These are phyloP conservation scores for Pluteus cervinus DNA, from an alignment of 768 basidiomycete species.

Conservation along the genomic window DNA sequence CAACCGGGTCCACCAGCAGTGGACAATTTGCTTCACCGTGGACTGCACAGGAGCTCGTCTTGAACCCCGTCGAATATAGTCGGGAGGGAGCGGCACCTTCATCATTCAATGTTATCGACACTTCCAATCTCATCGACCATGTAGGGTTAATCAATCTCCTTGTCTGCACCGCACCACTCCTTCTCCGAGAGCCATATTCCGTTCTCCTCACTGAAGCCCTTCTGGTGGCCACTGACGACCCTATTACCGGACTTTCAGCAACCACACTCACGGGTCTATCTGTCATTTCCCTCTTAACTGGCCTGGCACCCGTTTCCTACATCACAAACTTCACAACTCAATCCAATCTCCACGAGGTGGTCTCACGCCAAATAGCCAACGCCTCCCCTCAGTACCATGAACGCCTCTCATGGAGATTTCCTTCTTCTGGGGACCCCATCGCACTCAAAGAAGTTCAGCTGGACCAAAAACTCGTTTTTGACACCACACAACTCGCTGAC, in stretches of 20 bases:
- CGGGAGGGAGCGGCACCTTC: slow-evolving; percentile 15
- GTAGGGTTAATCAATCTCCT: slow-evolving; percentile 34
- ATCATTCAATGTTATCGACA: slow-evolving; percentile 32
- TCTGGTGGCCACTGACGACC: slow-evolving; percentile 17
- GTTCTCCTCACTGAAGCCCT: slow-evolving; percentile 30
- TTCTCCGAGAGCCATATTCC: slow-evolving; percentile 13
- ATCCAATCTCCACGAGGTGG: slow-evolving; percentile 29
- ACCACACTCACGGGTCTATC: slow-evolving; percentile 23
- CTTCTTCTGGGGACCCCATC: slow-evolving; percentile 17
- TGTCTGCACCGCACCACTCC: slow-evolving; percentile 21
- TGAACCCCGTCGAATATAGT: slow-evolving; percentile 27
- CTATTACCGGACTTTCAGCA: slow-evolving; percentile 24
- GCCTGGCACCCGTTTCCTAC: slow-evolving; percentile 26
- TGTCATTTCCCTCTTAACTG: slow-evolving; percentile 26
- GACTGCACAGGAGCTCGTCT: slow-evolving; percentile 23
- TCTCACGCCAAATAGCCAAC: slow-evolving; percentile 19
- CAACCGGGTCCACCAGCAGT: slow-evolving; percentile 13
- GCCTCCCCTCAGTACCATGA: slow-evolving; percentile 27
- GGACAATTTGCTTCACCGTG: slow-evolving; percentile 28
- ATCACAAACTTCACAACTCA: slow-evolving; percentile 28
- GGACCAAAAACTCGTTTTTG: neutral
- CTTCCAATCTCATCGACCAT: slow-evolving; percentile 33
- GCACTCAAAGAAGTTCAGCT: neutral
- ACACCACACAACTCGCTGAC: neutral
- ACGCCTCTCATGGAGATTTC: slow-evolving; percentile 29